These are phyloP conservation scores for Paramecium sonneborni DNA, from an alignment of 73 alveolate species.

Conservation along the genomic window DNA sequence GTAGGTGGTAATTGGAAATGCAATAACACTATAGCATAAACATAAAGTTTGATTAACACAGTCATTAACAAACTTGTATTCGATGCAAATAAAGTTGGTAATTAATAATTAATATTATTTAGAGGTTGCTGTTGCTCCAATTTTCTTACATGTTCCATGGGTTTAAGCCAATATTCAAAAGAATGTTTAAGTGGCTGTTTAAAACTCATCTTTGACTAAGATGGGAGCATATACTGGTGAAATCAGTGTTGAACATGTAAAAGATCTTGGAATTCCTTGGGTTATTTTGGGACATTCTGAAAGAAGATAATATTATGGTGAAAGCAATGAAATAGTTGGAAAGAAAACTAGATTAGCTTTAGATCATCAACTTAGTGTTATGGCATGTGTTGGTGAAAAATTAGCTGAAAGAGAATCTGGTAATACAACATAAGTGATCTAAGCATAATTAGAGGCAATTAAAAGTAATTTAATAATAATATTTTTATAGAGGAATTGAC, in stretches of 20 bases:
- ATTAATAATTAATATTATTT: not conserved
- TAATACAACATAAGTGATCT: conserved; percentile 82
- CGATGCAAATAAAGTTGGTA: conserved; percentile 79
- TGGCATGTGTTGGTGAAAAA: conserved; percentile 95
- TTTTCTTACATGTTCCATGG: conserved; percentile 74
- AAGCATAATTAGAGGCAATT: conserved; percentile 86
- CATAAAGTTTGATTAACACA: conserved; percentile 73
- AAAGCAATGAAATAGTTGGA: conserved; percentile 93
- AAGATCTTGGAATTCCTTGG: conserved; percentile 93
- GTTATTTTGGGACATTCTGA: conserved; percentile 98
- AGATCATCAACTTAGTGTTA: conserved; percentile 80
- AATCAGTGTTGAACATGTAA: conserved; percentile 93
- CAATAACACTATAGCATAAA: conserved; percentile 86
- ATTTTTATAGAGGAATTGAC: conserved; percentile 41
- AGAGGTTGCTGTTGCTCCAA: conserved; percentile 86
- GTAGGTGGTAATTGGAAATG: conserved; percentile 98
- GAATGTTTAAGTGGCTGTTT: conserved; percentile 80
- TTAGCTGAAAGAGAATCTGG: conserved; percentile 94
- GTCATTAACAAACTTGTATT: conserved; percentile 78
- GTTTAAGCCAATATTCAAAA: conserved; percentile 65
- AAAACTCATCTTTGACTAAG: conserved; percentile 85
- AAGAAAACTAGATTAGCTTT: conserved; percentile 91
- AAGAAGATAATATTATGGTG: conserved; percentile 95
- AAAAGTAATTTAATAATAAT: conserved; percentile 59
- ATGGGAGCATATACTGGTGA: conserved; percentile 99